Evolutionary conservation across 805 yeast genomes (phyloP).

Genomic region (Debaryomyces prosopidis): DNA sequence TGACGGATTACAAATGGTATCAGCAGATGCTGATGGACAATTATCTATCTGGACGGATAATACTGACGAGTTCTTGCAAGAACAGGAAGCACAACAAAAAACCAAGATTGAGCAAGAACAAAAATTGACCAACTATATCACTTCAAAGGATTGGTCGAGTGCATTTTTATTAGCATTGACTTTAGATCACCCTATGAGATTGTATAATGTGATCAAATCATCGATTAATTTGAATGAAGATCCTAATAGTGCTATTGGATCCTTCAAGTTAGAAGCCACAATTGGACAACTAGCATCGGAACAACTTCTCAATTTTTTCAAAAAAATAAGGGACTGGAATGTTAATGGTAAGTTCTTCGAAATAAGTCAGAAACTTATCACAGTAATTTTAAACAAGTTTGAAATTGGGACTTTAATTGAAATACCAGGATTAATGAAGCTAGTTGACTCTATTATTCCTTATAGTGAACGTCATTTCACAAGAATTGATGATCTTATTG

Average conservation of each 20-base stretch:
- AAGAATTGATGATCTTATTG: conserved; percentile 76
- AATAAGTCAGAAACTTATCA: conserved; percentile 75
- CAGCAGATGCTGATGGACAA: conserved; percentile 95
- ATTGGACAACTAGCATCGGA: conserved; percentile 58
- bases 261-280: conserved; percentile 60
- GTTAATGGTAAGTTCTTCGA: conserved; percentile 79
- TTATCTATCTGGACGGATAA: conserved; percentile 87
- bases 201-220: conserved; percentile 72
- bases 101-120: conserved; percentile 83
- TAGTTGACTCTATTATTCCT: conserved; percentile 78
- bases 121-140: conserved; percentile 71
- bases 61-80: conserved; percentile 69
- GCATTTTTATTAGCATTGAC: conserved; percentile 86
- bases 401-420: conserved; percentile 57
- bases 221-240: conserved; percentile 55
- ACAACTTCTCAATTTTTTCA: conserved; percentile 61
- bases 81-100: conserved; percentile 47
- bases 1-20: conserved; percentile 68
- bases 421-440: conserved; percentile 64
- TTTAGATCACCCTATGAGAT: conserved; percentile 85
- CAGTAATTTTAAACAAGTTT: conserved; percentile 59
- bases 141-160: conserved; percentile 76
- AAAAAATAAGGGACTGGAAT: conserved; percentile 92
- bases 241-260: conserved; percentile 52
- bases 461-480: conserved; percentile 83